These are phyloP conservation scores for Babesia gibsoni DNA, from an alignment of 169 alveolate genomes.

Conservation along the genomic window DNA sequence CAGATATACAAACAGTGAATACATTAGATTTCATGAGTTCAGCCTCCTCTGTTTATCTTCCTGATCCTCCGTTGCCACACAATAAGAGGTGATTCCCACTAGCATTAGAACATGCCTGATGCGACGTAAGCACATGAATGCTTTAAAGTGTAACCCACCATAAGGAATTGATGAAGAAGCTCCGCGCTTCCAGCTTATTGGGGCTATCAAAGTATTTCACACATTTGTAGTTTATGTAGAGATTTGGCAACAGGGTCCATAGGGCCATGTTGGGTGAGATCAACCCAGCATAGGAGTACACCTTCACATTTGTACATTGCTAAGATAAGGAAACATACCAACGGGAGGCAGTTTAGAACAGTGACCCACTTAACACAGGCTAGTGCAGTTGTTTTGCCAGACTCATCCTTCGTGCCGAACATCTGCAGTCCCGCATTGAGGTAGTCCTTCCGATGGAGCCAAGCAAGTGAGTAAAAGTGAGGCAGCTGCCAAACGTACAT, in stretches of 20 bases:
- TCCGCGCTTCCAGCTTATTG: conserved; percentile 51
- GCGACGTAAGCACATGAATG: no score
- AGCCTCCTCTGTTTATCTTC: no score
- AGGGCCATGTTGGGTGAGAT: conserved; percentile 52
- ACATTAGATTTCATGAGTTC: no score
- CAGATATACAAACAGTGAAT: no score
- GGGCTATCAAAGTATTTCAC: conserved; percentile 59
- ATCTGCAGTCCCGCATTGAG: conserved; percentile 69
- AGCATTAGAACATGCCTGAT: conserved; percentile 75
- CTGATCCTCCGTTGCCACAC: conserved; percentile 22
- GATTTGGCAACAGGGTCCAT: conserved; percentile 65
- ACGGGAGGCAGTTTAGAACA: conserved; percentile 32
- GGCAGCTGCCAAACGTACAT: conserved; percentile 78
- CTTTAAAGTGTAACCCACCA: conserved; percentile 59
- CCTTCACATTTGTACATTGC: neutral
- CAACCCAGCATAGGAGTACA: conserved; percentile 35
- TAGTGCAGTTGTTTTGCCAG: conserved; percentile 71
- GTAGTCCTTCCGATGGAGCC: conserved; percentile 75
- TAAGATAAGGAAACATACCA: conserved; percentile 15
- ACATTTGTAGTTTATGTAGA: conserved; percentile 62
- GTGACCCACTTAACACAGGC: conserved; percentile 65
- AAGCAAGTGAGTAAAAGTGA: conserved; percentile 76
- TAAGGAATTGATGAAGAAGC: conserved; percentile 50
- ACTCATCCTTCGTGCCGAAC: conserved; percentile 71
- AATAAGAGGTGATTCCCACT: conserved; percentile 67